These are phyloP conservation scores for Pythium myriotylum DNA, from an alignment of 352 stramenopile genomes.

Conservation along the genomic window DNA sequence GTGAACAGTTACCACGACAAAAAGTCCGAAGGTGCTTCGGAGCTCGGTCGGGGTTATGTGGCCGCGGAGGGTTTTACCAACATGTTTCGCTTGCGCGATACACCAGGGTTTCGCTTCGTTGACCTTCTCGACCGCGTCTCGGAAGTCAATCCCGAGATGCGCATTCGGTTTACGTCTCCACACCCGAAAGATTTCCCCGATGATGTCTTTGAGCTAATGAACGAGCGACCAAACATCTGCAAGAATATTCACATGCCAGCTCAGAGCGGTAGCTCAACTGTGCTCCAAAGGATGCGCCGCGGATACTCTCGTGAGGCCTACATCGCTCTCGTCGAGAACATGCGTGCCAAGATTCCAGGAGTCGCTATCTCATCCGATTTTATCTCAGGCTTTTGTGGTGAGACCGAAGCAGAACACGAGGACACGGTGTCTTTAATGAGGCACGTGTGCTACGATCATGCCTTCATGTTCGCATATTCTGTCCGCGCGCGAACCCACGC, in stretches of 20 bases:
- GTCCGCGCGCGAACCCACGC: constrained; percentile 96
- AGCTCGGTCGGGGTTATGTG: constrained; percentile 76
- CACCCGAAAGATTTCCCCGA: constrained; percentile 99
- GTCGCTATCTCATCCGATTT: constrained; percentile 95
- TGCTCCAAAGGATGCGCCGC: constrained; percentile 93
- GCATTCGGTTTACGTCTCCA: constrained; percentile 99
- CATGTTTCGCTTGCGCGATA: constrained; percentile 90
- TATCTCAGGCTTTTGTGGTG: constrained; percentile 98
- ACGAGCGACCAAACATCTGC: constrained; percentile 96
- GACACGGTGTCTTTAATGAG: constrained; percentile 92
- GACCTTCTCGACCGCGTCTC: constrained; percentile 96
- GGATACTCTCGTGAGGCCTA: constrained; percentile 98
- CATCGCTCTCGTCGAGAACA: constrained; percentile 93
- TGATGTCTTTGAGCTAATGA: constrained; percentile 89
- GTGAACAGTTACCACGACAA: constrained; percentile 99
- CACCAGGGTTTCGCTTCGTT: constrained; percentile 95
- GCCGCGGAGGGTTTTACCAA: constrained; percentile 94
- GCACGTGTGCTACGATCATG: constrained; percentile 94
- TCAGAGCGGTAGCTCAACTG: constrained; percentile 93
- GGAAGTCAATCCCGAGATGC: constrained; percentile 93
- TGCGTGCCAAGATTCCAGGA: constrained; percentile 79
- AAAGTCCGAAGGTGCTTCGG: constrained; percentile 63
- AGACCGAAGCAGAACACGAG: constrained; percentile 97
- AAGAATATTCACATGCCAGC: constrained; percentile 98
- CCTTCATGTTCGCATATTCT: constrained; percentile 99